Conservation (phyloP, 129 eudicot genomes). For the Scalesia atractyloides region DNA sequence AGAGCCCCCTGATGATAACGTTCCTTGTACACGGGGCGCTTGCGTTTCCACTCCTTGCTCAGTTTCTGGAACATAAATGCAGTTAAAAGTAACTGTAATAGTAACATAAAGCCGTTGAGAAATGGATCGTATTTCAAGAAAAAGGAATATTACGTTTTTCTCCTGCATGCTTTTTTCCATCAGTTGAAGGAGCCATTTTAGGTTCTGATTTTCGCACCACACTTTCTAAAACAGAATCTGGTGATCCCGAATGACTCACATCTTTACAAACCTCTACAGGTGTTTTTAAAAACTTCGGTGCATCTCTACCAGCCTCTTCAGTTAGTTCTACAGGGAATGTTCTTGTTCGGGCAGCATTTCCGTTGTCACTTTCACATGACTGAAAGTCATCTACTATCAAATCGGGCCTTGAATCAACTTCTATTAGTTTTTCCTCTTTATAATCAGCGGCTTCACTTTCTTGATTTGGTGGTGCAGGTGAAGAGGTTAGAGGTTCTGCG, state of each 20-base stretch:
- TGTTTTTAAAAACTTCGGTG: conserved; percentile 21
- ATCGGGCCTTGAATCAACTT: conserved; percentile 49
- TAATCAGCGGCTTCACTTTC: conserved; percentile 51
- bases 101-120: background rate
- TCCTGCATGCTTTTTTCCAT: conserved; percentile 25
- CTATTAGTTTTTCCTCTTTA: conserved; percentile 61
- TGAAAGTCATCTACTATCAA: conserved; percentile 47
- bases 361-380: conserved; percentile 31
- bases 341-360: conserved; percentile 26
- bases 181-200: conserved; percentile 19
- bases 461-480: conserved; percentile 30
- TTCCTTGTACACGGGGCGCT: conserved; percentile 43
- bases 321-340: conserved; percentile 44
- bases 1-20: conserved; percentile 42
- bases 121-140: conserved; percentile 1
- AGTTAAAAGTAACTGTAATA: background rate
- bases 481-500: conserved; percentile 37
- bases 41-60: conserved; percentile 40
- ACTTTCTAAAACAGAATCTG: conserved; percentile 24
- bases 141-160: conserved; percentile 39
- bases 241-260: conserved; percentile 30
- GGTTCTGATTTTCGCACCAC: conserved; percentile 24
- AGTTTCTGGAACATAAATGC: conserved; percentile 34
- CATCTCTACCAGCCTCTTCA: conserved; percentile 22
- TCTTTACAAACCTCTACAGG: conserved; percentile 31